Evolutionary conservation across 208 protist genomes (phyloP).

Genomic region (Wallacemonas collosoma): DNA sequence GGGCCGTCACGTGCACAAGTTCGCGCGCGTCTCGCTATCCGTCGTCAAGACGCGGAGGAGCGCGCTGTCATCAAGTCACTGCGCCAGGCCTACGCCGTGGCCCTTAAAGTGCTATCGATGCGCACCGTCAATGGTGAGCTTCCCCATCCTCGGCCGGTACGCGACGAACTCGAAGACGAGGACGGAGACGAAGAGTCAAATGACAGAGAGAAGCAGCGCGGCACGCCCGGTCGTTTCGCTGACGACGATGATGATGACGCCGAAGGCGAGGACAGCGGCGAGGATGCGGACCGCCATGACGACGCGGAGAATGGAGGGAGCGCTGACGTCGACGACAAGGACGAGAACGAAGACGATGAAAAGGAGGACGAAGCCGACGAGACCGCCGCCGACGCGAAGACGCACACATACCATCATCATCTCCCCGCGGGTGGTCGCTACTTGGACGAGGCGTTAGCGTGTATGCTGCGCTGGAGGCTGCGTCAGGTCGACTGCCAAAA

Average conservation of each 20-base stretch:
- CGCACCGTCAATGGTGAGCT: conserved; percentile 57
- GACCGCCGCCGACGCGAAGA: not conserved
- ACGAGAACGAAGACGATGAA: conserved; percentile 30
- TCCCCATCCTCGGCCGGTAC: conserved; percentile 30
- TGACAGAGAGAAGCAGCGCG: not conserved
- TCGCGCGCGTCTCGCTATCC: conserved; percentile 31
- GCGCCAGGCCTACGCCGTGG: conserved; percentile 69
- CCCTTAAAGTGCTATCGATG: conserved; percentile 47
- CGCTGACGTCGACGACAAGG: conserved; percentile 17
- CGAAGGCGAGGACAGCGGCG: conserved; percentile 23
- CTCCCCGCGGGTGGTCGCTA: conserved; percentile 34
- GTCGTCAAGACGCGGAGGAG: conserved; percentile 47
- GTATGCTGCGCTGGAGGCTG: conserved; percentile 87
- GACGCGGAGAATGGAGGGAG: conserved; percentile 13
- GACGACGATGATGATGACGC: conserved; percentile 6
- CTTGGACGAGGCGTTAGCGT: conserved; percentile 75
- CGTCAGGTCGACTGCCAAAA: conserved; percentile 77
- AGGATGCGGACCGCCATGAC: conserved; percentile 10
- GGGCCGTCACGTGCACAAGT: conserved; percentile 8
- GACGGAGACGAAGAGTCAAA: conserved; percentile 20
- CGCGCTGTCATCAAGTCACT: conserved; percentile 53
- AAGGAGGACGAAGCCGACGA: conserved; percentile 25
- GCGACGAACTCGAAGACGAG: conserved; percentile 47
- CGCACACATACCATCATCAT: not conserved
- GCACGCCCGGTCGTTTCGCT: no score